Evolutionary conservation across 768 basidiomycete species (phyloP), one percentile per base, ranked within the genome.

Genomic region (Russula lepida): DNA sequence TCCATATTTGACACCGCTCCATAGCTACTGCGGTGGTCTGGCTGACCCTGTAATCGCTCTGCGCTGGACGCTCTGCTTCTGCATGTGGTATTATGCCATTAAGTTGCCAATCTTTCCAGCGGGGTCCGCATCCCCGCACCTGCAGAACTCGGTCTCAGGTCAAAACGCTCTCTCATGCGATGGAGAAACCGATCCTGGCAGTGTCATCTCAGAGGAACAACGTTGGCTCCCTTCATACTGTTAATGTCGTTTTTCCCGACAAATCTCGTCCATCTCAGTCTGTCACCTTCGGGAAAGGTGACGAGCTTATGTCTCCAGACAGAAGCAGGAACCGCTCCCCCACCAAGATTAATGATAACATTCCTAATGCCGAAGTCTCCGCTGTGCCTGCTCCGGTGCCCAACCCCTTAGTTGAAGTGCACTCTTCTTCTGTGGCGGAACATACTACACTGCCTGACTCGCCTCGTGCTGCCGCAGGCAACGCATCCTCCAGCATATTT

Each of bases 331-430:
- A 44, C 52, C 58, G 37, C 51, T 49, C 57, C 41, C 43, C 62
- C 13, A 9, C 28, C 15, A 63, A 64, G 54, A 53, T 44, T 47
- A 63, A 59, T 25, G n/a, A 48, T 49, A 44, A 41, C 35, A 39
- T 69, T 43, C 62, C 68, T n/a, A 64, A 71, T 37, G 68, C 58
- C 15, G 66, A 78, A 59, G 67, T 73, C 17, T 77, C 77, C 7
- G 71, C 75, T 44, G 70, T 83, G 47, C 81, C 83, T 13, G 75
- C 77, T 62, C 82, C 82, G 62, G 75, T 76, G 41, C 79, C 81
- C 25, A 79, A 80, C 50, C 76, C 74, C 50, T 76, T 46, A 2
- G 52, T 59, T 28, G 37, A 37, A 48, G 27, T 47, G 3, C 21
- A 32, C 17, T 41, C 44, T 49, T 41, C 44, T 49, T 41, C 59